Evolutionary conservation across 257 asterid species (phyloP).

Genomic region (Lantana camara): DNA sequence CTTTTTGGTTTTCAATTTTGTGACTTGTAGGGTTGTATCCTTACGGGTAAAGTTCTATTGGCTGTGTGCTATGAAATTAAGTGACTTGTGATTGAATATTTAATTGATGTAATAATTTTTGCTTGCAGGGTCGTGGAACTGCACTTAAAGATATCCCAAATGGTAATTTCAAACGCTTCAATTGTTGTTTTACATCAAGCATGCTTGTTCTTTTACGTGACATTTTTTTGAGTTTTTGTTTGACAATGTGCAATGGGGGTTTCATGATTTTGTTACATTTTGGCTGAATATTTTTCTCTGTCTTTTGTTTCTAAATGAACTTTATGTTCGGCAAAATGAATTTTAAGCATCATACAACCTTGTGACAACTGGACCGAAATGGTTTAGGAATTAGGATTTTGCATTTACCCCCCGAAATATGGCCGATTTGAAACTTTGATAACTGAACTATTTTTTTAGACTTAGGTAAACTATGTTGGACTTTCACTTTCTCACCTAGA

Average conservation of each 20-base stretch:
- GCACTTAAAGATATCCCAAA: slow-evolving; percentile 93
- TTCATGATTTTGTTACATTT: slow-evolving; percentile 19
- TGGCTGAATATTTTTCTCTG: background rate
- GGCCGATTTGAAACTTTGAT: no score
- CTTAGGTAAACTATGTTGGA: no score
- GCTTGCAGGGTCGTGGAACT: slow-evolving; percentile 92
- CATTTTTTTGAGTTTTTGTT: background rate
- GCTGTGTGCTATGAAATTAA: background rate
- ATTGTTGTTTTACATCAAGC: no score
- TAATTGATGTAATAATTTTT: slow-evolving; percentile 5
- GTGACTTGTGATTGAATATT: slow-evolving; percentile 20
- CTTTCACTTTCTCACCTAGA: no score
- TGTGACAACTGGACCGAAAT: background rate
- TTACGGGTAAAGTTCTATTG: background rate
- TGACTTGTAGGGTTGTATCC: no score
- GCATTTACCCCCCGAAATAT: no score
- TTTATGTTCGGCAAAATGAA: background rate
- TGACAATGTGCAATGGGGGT: background rate
- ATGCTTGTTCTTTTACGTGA: no score
- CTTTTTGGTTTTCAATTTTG: slow-evolving; percentile 3
- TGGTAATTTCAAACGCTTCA: slow-evolving; percentile 44
- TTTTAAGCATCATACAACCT: slow-evolving; percentile 4
- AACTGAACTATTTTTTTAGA: no score
- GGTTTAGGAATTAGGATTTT: no score
- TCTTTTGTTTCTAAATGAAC: background rate